Base-by-base conservation (phyloP, 495 filamentous ascomycete genomes). In the Astrocystis sublimbata region DNA sequence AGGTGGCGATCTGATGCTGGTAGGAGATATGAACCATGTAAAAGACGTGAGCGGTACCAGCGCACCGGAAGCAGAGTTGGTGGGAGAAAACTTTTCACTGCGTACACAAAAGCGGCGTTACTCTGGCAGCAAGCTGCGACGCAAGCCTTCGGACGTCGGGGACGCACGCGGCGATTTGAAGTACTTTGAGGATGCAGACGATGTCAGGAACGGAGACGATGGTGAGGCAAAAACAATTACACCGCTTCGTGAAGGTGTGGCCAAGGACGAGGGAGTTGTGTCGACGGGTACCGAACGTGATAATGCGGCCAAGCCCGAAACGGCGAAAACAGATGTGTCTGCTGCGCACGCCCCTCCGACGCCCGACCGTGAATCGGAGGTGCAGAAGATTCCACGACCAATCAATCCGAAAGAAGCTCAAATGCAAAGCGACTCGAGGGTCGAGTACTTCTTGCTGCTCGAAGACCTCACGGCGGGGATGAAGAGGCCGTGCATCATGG, bases 401-500 rank as follows among this genome's bases (percentile, higher is more conserved):
- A 50, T 85, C 58, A 93, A 94, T 68, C 90, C 92, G 2, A 91
- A 91, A 69, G 86, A 94, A 71, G 91, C 91, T 1, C 90, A 92
- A 64, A 83, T 86, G 23, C 79, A 81, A 66, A 76, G 66, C 23
- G 78, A 82, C 54, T 80, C 80, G 15, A 83, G 93, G 15, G 89
- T 94, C 24, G 90, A 96, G 70, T 93, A 93, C 67, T 98, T 98
- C 74, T 81, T 98, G 7, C 81, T 98, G 0, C 79, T 98, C n/a
- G 94, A 98, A 75, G 94, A 98, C 71, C 84, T 98, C 30, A 98
- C 94, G 2, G 91, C 94, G 6, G 94, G 94, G 35, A 97, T 98
- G 93, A 91, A 90, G 70, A 88, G 89, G 33, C 94, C 94, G 12
- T 98, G 94, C 75, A 94, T 97, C 41, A 88, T 98, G 67, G 94